Evolutionary conservation across 495 filamentous ascomycete species (phyloP).

Genomic region (Lasiosphaeriaceae sp.): DNA sequence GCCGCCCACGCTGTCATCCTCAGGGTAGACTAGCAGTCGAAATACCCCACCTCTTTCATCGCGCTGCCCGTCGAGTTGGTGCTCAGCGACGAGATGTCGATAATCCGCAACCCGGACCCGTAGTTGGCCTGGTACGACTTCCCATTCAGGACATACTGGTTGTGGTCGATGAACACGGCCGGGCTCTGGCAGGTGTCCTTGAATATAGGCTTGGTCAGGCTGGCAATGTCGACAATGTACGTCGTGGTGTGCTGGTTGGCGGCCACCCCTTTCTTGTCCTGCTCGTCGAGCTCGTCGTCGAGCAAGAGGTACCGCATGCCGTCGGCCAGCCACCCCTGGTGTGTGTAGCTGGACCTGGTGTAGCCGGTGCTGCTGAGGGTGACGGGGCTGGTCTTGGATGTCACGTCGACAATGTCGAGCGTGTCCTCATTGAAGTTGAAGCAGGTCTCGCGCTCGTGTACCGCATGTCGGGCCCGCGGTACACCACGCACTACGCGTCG

Average conservation of each 20-base stretch:
- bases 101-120: constrained; percentile 50
- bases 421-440: constrained; percentile 56
- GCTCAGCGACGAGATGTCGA: constrained; percentile 51
- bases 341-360: constrained; percentile 53
- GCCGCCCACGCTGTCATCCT: constrained; percentile 53
- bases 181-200: constrained; percentile 51
- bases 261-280: constrained; percentile 42
- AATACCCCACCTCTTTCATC: constrained; percentile 52
- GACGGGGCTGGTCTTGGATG: constrained; percentile 41
- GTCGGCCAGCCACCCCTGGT: constrained; percentile 59
- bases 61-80: constrained; percentile 46
- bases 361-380: constrained; percentile 54
- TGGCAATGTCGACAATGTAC: constrained; percentile 54
- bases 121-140: constrained; percentile 57
- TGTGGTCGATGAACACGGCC: constrained; percentile 54
- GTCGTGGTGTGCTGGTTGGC: constrained; percentile 45
- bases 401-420: constrained; percentile 48
- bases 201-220: constrained; percentile 43
- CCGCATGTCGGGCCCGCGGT: constrained; percentile 50
- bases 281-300: constrained; percentile 60
- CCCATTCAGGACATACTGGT: constrained; percentile 54
- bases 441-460: constrained; percentile 55
- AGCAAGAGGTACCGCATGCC: constrained; percentile 52
- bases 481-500: constrained; percentile 57
- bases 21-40: constrained; percentile 57